Base-by-base conservation (phyloP, 345 rosid species). In the Turritis glabra region DNA sequence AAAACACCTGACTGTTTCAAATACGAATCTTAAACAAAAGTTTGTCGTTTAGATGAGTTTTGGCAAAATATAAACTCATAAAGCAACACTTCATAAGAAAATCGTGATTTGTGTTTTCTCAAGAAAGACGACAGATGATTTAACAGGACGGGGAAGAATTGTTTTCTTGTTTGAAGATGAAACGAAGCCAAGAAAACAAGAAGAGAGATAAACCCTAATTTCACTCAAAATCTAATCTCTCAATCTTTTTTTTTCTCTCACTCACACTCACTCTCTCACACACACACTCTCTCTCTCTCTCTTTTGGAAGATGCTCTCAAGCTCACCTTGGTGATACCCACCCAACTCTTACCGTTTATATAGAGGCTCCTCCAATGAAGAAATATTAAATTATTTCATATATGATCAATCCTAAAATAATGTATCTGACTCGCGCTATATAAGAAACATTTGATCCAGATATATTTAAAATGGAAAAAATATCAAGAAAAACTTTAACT, bases 1-100 rank as follows among this genome's bases (percentile, higher is more conserved):
- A 85, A 85, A 88, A 90, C 83, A 86, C 85, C 88, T 76, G 84
- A 73, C 85, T 82, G 68, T 27, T 69, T 40, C 38, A 70, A 46
- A 72, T 82, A 35, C 5, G 1, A 46, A 1, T 8, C 30, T 21
- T n/a, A 19, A 17, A 8, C 37, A 54, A 74, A 35, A 54, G 8
- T 46, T 57, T 32, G 57, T 75, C 23, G 14, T 41, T 41, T 11
- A 23, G 52, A 70, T 67, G 70, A 69, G 30, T 52, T 85, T 81
- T 82, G 33, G 23, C 54, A 17, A 66, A 79, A 78, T 74, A 80
- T 86, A 86, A 86, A 85, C 81, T 84, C 82, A 73, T 84, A 82
- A 85, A 77, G 33, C 69, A 84, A 74, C 76, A 79, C 80, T 79
- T 23, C 68, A 52, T 35, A 79, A 82, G 88, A 86, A 88, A 84